Percentiles rank a stretch among this genome's conserved stretches.
phyloP scores from a whole-genome alignment of 805 yeast species.

The Saccharomyces eubayanus region DNA sequence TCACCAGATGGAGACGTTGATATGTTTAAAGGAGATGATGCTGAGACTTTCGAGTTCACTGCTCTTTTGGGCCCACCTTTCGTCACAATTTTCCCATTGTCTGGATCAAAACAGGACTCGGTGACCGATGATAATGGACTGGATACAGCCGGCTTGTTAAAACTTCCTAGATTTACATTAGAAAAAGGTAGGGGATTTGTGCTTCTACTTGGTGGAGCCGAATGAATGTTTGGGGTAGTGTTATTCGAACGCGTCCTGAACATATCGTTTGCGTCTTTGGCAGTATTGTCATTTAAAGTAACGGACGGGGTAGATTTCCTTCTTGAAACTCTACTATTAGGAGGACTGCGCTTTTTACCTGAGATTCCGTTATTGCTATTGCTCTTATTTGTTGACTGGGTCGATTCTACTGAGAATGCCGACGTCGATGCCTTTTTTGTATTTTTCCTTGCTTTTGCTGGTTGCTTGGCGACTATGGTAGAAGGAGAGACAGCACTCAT shows the following conservation, averaged over 20 bases:
- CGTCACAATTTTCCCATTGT: not conserved
- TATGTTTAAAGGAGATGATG: not conserved
- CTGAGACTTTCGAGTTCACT: not conserved
- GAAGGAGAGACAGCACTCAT: not conserved
- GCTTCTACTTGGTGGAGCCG: slow-evolving; percentile 10
- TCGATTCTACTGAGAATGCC: not conserved
- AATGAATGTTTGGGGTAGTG: not conserved
- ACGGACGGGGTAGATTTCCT: slow-evolving; percentile 5
- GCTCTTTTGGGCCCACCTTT: not conserved
- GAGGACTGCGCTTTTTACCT: not conserved
- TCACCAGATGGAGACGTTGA: not conserved
- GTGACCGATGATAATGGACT: slow-evolving; percentile 13
- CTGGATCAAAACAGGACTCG: slow-evolving; percentile 3
- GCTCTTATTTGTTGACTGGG: not conserved
- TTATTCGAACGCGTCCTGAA: slow-evolving; percentile 3
- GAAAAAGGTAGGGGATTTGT: slow-evolving; percentile 5
- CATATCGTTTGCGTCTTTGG: slow-evolving; percentile 6
- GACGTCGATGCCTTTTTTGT: not conserved
- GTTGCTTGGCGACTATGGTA: not conserved
- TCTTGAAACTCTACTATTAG: slow-evolving; percentile 3
- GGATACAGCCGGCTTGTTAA: slow-evolving; percentile 8
- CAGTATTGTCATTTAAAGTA: not conserved
- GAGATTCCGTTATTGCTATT: not conserved
- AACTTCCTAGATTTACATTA: not conserved
- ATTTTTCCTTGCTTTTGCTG: not conserved